Evolutionary conservation across 1,284 basidiomycete species (phyloP), one percentile per base, ranked within the genome.

Genomic region (Pascua guehoae): DNA sequence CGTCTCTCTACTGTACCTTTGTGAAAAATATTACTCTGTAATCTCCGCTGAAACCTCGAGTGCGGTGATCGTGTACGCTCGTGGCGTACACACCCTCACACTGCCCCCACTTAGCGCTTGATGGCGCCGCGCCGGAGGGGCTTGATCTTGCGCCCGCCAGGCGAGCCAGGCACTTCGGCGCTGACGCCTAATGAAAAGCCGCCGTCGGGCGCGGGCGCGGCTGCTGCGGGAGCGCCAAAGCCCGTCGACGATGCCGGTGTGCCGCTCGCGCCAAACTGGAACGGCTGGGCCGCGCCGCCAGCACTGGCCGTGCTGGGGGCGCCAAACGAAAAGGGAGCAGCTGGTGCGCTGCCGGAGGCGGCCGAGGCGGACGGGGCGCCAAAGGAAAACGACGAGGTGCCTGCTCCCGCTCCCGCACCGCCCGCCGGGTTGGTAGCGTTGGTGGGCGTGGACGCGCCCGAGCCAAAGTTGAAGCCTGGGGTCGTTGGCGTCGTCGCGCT

Each of bases 91-190:
- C n/a, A n/a, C n/a, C n/a, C n/a, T n/a, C 24, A 32, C 24, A 32
- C 24, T 4, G 24, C 24, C 24, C 4, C 24, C 24, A 32, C 40
- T 45, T 49, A 58, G 14, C 60, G 60, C 51, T 58, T 61, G 38
- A 53, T 18, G 8, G 58, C 57, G 15, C 62, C 57, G 18, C 62
- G 56, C n/a, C 67, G 50, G 41, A 70, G 52, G 32, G 64, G 61
- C 61, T 68, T 70, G 59, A 70, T 70, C 53, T 63, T 63, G 45
- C 67, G 46, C 16, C 60, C 63, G 32, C 66, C 60, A 4, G 67
- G 66, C 53, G 61, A 62, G 11, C 60, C 67, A 8, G 68, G 66
- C 10, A 47, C 47, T 16, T 52, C 56, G 2, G 49, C 53, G 12
- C 49, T 48, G 18, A 56, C 41, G 41, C 58, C 58, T 24, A 60